Evolutionary conservation across 2,329 filamentous ascomycete species (phyloP), one percentile per base, ranked within the genome.

Genomic region (Paracorniculantispora psalliotae): DNA sequence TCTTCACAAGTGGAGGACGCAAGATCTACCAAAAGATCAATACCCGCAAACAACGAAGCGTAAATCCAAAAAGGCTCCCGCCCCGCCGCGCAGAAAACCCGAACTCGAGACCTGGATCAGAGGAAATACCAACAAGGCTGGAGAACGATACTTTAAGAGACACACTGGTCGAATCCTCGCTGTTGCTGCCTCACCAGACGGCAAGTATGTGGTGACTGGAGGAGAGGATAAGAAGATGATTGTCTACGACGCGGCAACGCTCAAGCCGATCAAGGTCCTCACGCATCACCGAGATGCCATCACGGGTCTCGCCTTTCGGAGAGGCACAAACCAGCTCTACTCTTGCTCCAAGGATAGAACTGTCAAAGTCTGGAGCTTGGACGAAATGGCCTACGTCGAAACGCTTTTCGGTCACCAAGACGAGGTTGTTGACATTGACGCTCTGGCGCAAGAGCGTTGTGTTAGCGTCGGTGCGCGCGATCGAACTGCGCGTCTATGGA

Each of bases 371-470:
- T 99, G 93, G 91, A 93, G 89, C 65, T 78, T 97, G 46, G 89
- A 96, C 66, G 92, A 96, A 71, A 81, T 96, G 62, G 91, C 93
- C 48, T 99, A 97, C 69, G 85, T 97, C 30, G 94, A 99, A 73
- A 97, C 93, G 0, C 80, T 99, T 0, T 97, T 97, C 69, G 94
- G 94, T 47, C 94, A 99, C 75, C 93, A 97, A 70, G 93, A 97
- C 70, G 83, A 90, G 63, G 89, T 97, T 5, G 81, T 93, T 39
- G 90, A 92, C 68, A 84, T 99, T 57, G 89, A 90, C 63, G 88
- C 91, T 23, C 81, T 96, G 62, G 87, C 88, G 2, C 86, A 92
- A 66, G 94, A 97, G 73, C 87, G 91, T 51, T 97, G 94, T 70
- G 82, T 97, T 61, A 94, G 88, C 62, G 94, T 96, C 19, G 94